Conservation (phyloP, 192 early-diverging fungal species). For the Umbelopsis ramanniana region DNA sequence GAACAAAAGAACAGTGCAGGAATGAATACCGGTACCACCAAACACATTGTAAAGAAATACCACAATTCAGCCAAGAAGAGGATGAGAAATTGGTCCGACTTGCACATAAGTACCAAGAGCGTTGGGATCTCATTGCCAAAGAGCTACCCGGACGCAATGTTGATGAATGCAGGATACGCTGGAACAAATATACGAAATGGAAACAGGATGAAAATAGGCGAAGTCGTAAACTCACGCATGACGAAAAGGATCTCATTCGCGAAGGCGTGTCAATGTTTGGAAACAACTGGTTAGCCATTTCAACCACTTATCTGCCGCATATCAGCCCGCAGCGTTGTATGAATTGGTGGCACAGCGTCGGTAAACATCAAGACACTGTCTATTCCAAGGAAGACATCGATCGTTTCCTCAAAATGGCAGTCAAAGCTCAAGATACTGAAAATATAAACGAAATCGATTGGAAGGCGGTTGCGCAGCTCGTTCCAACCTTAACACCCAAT, state of each 20-base stretch:
- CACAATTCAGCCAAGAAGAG: constrained; percentile 21
- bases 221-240: constrained; percentile 5
- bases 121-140: not conserved
- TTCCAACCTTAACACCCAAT: not conserved
- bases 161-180: not conserved
- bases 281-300: constrained; percentile 33
- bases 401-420: constrained; percentile 10
- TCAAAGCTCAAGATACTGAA: not conserved
- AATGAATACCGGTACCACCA: not conserved
- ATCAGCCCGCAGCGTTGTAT: constrained; percentile 27
- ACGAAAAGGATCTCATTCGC: constrained; percentile 27
- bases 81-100: not conserved
- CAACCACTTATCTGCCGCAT: constrained; percentile 27
- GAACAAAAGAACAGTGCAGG: constrained; percentile 2
- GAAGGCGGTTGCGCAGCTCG: constrained; percentile 23
- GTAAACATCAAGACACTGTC: not conserved
- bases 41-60: not conserved
- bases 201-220: not conserved
- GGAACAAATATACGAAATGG: not conserved
- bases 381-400: constrained; percentile 25
- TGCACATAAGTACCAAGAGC: not conserved
- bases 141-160: not conserved
- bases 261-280: constrained; percentile 43
- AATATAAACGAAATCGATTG: not conserved
- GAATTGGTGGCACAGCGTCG: constrained; percentile 32